phyloP scores from a whole-genome alignment of 768 basidiomycete species.

The Leucogyrophana mollusca region DNA sequence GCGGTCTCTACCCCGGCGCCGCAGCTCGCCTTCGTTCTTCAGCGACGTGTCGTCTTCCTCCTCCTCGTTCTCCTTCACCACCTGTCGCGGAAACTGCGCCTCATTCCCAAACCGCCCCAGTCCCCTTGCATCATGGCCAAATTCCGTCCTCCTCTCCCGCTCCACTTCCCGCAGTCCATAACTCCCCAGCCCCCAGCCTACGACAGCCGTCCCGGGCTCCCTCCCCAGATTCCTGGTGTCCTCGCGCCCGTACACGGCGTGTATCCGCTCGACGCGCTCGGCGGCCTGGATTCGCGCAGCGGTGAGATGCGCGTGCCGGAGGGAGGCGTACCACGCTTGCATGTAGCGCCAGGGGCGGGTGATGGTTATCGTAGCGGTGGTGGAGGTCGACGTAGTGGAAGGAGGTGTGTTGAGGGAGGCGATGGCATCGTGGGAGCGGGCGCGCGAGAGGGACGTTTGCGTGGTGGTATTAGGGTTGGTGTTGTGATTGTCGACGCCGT shows the following conservation, averaged over 20 bases:
- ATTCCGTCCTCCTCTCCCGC: slow-evolving; percentile 30
- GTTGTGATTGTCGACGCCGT: neutral
- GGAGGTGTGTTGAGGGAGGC: slow-evolving; percentile 2
- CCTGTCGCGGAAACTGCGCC: neutral
- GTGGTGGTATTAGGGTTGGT: too few species aligned
- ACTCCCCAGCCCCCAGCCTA: slow-evolving; percentile 76
- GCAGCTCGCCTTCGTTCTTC: slow-evolving; percentile 10
- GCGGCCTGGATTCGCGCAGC: slow-evolving; percentile 72
- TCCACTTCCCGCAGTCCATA: slow-evolving; percentile 47
- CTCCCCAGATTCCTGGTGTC: slow-evolving; percentile 19
- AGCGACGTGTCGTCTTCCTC: slow-evolving; percentile 23
- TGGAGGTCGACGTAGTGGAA: neutral
- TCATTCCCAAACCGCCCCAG: neutral
- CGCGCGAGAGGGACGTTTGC: neutral
- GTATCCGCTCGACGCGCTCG: slow-evolving; percentile 64
- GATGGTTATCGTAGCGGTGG: neutral
- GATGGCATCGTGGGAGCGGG: slow-evolving; percentile 11
- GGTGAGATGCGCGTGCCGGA: slow-evolving; percentile 68
- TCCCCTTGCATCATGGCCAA: too few species aligned
- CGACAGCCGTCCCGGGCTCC: slow-evolving; percentile 26
- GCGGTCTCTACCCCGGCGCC: neutral
- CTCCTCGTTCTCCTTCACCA: slow-evolving; percentile 16
- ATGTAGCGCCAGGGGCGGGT: slow-evolving; percentile 29
- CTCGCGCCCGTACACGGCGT: slow-evolving; percentile 52
- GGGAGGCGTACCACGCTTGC: slow-evolving; percentile 53